Base-by-base conservation (phyloP, 495 filamentous ascomycete species). In the Trichoderma asperelloides region DNA sequence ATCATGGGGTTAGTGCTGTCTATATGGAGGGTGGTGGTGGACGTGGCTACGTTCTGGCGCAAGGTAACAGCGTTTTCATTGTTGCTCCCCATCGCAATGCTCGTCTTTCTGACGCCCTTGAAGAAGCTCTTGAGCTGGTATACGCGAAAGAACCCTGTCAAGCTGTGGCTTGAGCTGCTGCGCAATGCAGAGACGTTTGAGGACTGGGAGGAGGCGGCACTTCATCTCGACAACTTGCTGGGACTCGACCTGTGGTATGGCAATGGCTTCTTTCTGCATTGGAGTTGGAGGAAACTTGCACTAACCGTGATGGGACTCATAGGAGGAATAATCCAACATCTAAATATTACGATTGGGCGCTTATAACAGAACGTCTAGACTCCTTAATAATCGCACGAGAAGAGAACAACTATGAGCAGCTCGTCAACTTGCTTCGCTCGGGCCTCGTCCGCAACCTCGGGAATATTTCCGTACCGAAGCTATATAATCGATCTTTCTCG, bases 401-500 rank as follows among this genome's bases (percentile, higher is more conserved):
- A 69, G 82, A 86, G 23, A 87, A 88, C 66, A 91, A 97, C 73
- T 83, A 94, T 40, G 77, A 91, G 49, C 84, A 84, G 18, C 79
- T 97, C 2, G 86, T 91, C 30, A 91, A 91, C 69, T 82, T 96
- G 6, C 83, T 97, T 33, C 90, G 92, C 8, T 92, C 89, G 8
- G 93, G 94, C 8, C 84, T 97, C 6, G 90, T 98, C 55, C 87
- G 94, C 30, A 97, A 97, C 70, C 81, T 97, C 11, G 93, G 92
- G 41, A 95, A 97, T 71, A 97, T 98, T 67, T 91, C 91, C 1
- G 83, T 87, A 2, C 86, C 90, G n/a, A 88, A 88, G 68, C 78
- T 98, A 2, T 98, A 91, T 78, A 93, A 92, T 68, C 83, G 89
- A 64, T 88, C 90, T 15, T 96, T 96, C 72, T 88, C 89, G 2